phyloP scores from a whole-genome alignment of 768 basidiomycete genomes.

The Plicaturopsis crispa region DNA sequence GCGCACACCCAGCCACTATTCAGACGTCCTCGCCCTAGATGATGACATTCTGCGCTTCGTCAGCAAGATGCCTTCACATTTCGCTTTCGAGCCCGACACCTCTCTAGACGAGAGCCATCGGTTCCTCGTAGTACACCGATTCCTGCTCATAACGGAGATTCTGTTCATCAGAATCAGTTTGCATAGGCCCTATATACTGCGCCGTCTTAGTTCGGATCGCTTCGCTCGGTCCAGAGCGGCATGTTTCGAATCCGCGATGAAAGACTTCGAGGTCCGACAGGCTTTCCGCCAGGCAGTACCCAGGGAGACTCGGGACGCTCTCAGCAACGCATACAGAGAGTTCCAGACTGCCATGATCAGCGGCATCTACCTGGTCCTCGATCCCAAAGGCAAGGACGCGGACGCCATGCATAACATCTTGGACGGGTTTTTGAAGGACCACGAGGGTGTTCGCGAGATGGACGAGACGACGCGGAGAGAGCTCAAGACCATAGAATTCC shows the following conservation, averaged over 20 bases:
- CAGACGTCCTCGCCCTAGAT: constrained; percentile 75
- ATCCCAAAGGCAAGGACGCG: constrained; percentile 66
- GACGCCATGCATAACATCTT: constrained; percentile 71
- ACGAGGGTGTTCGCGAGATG: constrained; percentile 45
- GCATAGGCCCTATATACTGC: constrained; percentile 83
- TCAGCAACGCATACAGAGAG: constrained; percentile 79
- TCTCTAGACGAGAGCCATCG: constrained; percentile 59
- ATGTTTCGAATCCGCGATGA: constrained; percentile 87
- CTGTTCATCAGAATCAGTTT: constrained; percentile 79
- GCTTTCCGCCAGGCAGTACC: constrained; percentile 56
- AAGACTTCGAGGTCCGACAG: constrained; percentile 75
- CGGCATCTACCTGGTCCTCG: constrained; percentile 77
- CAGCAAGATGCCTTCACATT: constrained; percentile 70
- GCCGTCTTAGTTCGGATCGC: constrained; percentile 58
- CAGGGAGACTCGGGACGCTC: constrained; percentile 57
- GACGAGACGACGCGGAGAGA: constrained; percentile 81
- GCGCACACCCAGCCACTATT: constrained; percentile 68
- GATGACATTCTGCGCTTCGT: constrained; percentile 79
- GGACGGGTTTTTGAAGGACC: constrained; percentile 67
- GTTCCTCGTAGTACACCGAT: constrained; percentile 78
- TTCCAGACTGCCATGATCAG: constrained; percentile 89
- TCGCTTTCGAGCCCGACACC: constrained; percentile 66
- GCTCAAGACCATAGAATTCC: constrained; percentile 77
- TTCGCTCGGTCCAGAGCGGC: constrained; percentile 76
- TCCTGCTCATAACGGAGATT: constrained; percentile 84